Evolutionary conservation across 2,329 filamentous ascomycete genomes (phyloP).

Genomic region (Parastagonospora nodorum): DNA sequence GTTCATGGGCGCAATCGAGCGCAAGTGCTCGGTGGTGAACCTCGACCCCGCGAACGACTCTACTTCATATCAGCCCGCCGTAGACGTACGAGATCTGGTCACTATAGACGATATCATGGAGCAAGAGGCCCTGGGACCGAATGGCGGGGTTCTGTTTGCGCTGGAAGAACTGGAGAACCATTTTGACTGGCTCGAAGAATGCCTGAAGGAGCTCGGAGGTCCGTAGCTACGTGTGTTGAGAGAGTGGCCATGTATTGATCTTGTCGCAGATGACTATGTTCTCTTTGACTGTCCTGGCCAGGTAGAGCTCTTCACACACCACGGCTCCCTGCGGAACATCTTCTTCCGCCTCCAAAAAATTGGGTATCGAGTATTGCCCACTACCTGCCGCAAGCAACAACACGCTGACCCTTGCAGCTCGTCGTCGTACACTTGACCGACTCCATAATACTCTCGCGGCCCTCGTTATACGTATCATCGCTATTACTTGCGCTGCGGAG

Average conservation of each 20-base stretch:
- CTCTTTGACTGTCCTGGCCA: conserved; percentile 97
- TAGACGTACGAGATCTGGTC: conserved; percentile 88
- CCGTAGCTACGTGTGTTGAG: conserved; percentile 10
- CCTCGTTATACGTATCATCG: conserved; percentile 93
- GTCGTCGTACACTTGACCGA: conserved; percentile 93
- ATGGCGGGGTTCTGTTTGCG: conserved; percentile 90
- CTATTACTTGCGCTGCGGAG: conserved; percentile 89
- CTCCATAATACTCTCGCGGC: conserved; percentile 89
- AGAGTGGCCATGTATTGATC: conserved; percentile 12
- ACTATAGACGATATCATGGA: conserved; percentile 95
- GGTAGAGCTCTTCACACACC: conserved; percentile 96
- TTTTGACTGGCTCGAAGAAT: conserved; percentile 86
- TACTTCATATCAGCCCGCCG: conserved; percentile 83
- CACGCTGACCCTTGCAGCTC: conserved; percentile 63
- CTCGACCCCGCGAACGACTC: conserved; percentile 96
- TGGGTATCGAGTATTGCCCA: conserved; percentile 78
- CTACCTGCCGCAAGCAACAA: conserved; percentile 20
- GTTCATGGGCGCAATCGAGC: conserved; percentile 93
- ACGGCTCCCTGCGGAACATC: conserved; percentile 87
- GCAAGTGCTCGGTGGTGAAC: conserved; percentile 93
- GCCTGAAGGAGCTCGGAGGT: conserved; percentile 74
- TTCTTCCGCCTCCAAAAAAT: conserved; percentile 89
- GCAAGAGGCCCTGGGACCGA: conserved; percentile 86
- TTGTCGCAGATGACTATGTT: conserved; percentile 75
- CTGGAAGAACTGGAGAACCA: conserved; percentile 95